Base-by-base conservation (phyloP, 495 filamentous ascomycete species). In the Xylaria venustula region DNA sequence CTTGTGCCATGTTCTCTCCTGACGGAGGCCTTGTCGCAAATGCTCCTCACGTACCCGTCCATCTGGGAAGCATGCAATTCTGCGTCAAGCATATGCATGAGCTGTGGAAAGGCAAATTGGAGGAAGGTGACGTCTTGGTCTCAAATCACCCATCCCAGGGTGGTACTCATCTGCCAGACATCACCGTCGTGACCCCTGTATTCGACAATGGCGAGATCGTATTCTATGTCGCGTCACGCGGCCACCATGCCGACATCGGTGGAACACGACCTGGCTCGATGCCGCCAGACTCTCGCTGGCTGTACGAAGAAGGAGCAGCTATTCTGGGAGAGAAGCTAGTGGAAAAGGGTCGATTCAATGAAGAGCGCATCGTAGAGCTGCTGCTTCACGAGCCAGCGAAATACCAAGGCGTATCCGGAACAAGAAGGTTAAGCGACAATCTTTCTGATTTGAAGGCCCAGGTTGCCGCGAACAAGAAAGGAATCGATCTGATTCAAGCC, bases 241-340 rank as follows among this genome's bases (percentile, higher is more conserved):
- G 92, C 1, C 93, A 98, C 69, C 93, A 98, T 61, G 92, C 93
- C 2, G 93, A 98, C 71, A 96, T 98, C 65, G 93, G 93, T 11
- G 93, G 93, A 28, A 96, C 96, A 54, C 81, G 93, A 2, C 91
- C 93, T 0, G 93, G 93, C 6, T 93, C 89, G 23, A 97, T 97
- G 93, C 93, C 93, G 1, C 92, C 93, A 0, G 88, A 96, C 61
- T 95, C 91, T 1, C 85, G 87, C 7, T 92, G 96, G 65, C 82
- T 98, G 0, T 96, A 79, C 77, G 91, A 98, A 71, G 93, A 98
- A 75, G 93, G 93, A 3, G 92, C 93, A 0, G 84, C 91, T 8
- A 93, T 96, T 64, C 90, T 92, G 70, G 87, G 86, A 3, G 92
- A 96, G 67, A 96, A 95, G 75, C 81, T 98, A 1, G 93, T 98